Evolutionary conservation across 768 basidiomycete genomes (phyloP), one percentile per base, ranked within the genome.

Genomic region (Pisolithus albus): DNA sequence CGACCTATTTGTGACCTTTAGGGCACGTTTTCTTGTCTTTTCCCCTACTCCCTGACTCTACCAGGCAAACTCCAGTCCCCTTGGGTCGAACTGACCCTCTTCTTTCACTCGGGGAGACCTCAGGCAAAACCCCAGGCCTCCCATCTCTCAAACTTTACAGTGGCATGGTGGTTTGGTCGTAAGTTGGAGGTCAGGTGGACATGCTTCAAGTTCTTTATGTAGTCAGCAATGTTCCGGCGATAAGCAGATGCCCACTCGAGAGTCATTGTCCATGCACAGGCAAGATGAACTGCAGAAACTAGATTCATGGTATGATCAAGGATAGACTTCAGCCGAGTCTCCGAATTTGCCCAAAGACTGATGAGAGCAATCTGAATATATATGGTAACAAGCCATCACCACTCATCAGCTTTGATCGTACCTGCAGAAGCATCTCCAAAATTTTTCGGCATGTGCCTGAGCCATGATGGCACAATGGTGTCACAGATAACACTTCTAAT

Each of bases 261-360:
- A 13, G 50, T 64, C 46, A 59, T 59, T 0, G 56, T 54, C 7
- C 23, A 50, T 3, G 44, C 30, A 26, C 61, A 64, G 9, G 60
- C 56, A 18, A 70, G 4, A 3, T 43, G 40, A 1, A 64, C 53
- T 0, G 64, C 65, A 10, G 49, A 49, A 8, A 71, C 34, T 2
- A 70, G 46, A 10, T 64, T 53, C 62, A 71, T 69, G 2, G 57
- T 62, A 32, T 71, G 59, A 26, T 66, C 55, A 0, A 71, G 57
- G 34, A 60, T 9, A 8, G 44, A 15, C 5, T 34, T 11, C 3
- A 1, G 16, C 5, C 19, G 5, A 1, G 40, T 5, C 21, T 59
- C 47, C 4, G 43, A 37, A 0, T 46, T 53, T 2, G 53, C 55
- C 64, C 59, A 65, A 0, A 59, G n/a, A 38, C 54, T 56, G n/a